Conservation (phyloP, 1,284 basidiomycete species). For the Rhodotorula sp. region DNA sequence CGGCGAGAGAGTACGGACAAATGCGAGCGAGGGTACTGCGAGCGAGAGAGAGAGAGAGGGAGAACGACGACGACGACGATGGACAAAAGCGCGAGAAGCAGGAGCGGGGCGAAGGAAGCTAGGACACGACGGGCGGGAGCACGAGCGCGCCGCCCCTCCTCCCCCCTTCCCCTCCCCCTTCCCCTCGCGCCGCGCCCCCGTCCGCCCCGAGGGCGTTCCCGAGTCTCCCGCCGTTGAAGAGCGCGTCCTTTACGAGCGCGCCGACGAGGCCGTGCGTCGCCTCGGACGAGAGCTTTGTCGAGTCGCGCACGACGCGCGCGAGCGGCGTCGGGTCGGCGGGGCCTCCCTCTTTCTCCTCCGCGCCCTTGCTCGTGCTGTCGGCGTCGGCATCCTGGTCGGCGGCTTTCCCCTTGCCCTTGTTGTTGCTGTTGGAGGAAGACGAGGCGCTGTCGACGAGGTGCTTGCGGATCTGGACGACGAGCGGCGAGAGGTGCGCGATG, state of each 20-base stretch:
- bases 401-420: conserved; percentile 22
- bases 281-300: conserved; percentile 36
- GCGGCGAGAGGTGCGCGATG: conserved; percentile 33
- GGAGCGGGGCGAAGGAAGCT: background rate
- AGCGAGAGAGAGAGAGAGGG: background rate
- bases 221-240: conserved; percentile 37
- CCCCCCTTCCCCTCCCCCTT: background rate
- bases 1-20: too few species aligned
- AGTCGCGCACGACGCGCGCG: conserved; percentile 35
- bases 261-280: conserved; percentile 37
- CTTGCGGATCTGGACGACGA: conserved; percentile 37
- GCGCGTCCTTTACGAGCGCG: conserved; percentile 40
- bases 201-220: conserved; percentile 1
- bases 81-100: background rate
- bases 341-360: conserved; percentile 10
- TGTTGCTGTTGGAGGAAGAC: background rate
- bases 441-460: background rate
- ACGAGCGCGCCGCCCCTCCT: conserved; percentile 2
- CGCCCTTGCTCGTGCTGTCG: background rate
- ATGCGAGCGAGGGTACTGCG: background rate
- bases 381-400: background rate
- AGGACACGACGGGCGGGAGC: conserved; percentile 34
- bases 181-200: background rate
- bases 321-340: conserved; percentile 31
- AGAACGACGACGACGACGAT: background rate